A percentile compares a stretch with the other conserved stretches of the same genome.
phyloP scores from a whole-genome alignment of 805 yeast species.

The Candida montana region DNA sequence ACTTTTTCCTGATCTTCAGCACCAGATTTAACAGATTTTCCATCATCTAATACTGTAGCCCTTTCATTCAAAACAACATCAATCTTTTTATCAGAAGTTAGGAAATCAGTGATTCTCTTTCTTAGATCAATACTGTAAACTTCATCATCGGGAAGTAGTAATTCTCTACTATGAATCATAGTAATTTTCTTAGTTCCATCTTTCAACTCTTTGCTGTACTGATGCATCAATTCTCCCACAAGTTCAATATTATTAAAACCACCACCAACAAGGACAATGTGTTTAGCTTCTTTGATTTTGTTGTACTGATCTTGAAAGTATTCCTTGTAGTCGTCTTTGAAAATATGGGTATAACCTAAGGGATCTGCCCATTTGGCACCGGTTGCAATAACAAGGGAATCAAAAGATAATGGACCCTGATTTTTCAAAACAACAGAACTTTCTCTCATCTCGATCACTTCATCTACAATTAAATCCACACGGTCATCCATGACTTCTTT shows the following conservation, averaged over 20 bases:
- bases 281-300: constrained; percentile 20
- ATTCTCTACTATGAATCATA: constrained; percentile 13
- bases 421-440: constrained; percentile 12
- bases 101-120: constrained; percentile 8
- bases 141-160: constrained; percentile 13
- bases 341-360: constrained; percentile 13
- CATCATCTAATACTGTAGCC: constrained; percentile 5
- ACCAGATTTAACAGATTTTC: background rate
- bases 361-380: constrained; percentile 28
- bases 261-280: constrained; percentile 29
- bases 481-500: constrained; percentile 15
- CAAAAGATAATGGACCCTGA: constrained; percentile 14
- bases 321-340: constrained; percentile 12
- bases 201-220: constrained; percentile 16
- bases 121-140: constrained; percentile 10
- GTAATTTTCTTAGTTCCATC: constrained; percentile 15
- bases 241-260: constrained; percentile 29
- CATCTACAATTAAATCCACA: constrained; percentile 18
- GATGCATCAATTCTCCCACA: constrained; percentile 27
- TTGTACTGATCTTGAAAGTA: constrained; percentile 14
- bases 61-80: constrained; percentile 8
- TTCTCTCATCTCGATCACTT: constrained; percentile 12
- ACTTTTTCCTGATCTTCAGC: background rate
- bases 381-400: constrained; percentile 27
- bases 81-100: constrained; percentile 5